Conservation (phyloP, 2,329 filamentous ascomycete genomes). For the Penicillium sclerotigenum region DNA sequence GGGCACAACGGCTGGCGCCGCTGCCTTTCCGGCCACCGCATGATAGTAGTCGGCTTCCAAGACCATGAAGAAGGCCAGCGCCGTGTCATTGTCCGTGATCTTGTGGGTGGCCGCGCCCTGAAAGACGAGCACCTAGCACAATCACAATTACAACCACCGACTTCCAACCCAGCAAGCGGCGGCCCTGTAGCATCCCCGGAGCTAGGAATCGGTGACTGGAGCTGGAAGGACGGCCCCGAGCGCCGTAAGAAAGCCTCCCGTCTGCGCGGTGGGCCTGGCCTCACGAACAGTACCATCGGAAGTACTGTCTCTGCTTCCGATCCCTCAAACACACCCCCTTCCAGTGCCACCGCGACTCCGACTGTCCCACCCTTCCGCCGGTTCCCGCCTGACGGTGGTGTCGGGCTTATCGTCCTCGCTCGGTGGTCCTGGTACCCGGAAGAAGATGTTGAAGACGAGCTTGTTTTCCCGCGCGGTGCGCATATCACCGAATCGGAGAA, state of each 20-base stretch:
- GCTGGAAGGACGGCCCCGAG: slow-evolving; percentile 42
- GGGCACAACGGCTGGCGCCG: slow-evolving; percentile 78
- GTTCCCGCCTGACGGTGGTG: slow-evolving; percentile 74
- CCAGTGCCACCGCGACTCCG: slow-evolving; percentile 16
- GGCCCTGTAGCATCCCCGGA: slow-evolving; percentile 32
- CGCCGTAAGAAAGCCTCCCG: slow-evolving; percentile 40
- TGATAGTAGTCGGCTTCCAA: slow-evolving; percentile 75
- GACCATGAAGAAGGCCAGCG: slow-evolving; percentile 65
- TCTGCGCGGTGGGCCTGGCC: slow-evolving; percentile 17
- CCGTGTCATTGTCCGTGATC: slow-evolving; percentile 65
- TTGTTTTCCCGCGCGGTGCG: slow-evolving; percentile 78
- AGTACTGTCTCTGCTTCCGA: slow-evolving; percentile 15
- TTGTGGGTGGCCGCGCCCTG: slow-evolving; percentile 73
- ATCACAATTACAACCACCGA: slow-evolving; percentile 8
- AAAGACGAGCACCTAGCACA: slow-evolving; percentile 54
- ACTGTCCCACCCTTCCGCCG: slow-evolving; percentile 16
- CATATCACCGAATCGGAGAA: slow-evolving; percentile 81
- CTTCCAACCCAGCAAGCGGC: slow-evolving; percentile 13
- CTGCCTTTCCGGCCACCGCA: slow-evolving; percentile 76
- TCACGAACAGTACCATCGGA: slow-evolving; percentile 5
- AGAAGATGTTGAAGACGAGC: slow-evolving; percentile 59
- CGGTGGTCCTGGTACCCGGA: slow-evolving; percentile 77
- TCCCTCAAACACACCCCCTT: background rate
- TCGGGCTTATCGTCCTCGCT: slow-evolving; percentile 62
- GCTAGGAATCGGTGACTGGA: slow-evolving; percentile 38